Conservation (phyloP, 345 rosid genomes). For the Populus simonii region DNA sequence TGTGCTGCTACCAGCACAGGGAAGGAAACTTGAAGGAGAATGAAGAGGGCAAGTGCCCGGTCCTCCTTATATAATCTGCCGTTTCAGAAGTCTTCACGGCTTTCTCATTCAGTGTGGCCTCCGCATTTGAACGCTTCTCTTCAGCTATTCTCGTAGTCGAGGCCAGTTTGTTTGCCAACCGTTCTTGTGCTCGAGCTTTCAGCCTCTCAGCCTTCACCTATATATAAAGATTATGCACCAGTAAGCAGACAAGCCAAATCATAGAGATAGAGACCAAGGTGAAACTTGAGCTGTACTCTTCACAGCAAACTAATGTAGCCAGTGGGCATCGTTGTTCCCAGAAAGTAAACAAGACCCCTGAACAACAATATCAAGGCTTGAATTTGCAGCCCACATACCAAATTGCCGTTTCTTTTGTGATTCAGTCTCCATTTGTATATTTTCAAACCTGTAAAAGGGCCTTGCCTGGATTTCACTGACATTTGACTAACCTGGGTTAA, state of each 20-base stretch:
- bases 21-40: conserved; percentile 72
- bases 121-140: conserved; percentile 82
- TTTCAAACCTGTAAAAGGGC: not conserved
- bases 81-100: conserved; percentile 68
- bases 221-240: not conserved
- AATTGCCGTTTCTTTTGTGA: not conserved
- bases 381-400: not conserved
- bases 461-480: not conserved
- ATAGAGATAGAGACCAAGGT: not conserved
- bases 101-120: conserved; percentile 72
- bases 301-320: not conserved
- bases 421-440: not conserved
- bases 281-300: not conserved
- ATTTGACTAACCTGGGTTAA: not conserved
- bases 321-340: not conserved
- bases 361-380: not conserved
- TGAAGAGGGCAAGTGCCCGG: conserved; percentile 74
- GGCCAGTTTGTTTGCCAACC: conserved; percentile 58
- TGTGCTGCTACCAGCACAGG: conserved; percentile 59
- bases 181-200: conserved; percentile 88
- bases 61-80: conserved; percentile 82
- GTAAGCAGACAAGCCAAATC: not conserved
- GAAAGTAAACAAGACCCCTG: not conserved
- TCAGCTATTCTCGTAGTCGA: conserved; percentile 75
- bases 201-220: conserved; percentile 81